These are phyloP conservation scores for Coemansia sp. DNA, from an alignment of 192 early-diverging fungal species.

Conservation along the genomic window DNA sequence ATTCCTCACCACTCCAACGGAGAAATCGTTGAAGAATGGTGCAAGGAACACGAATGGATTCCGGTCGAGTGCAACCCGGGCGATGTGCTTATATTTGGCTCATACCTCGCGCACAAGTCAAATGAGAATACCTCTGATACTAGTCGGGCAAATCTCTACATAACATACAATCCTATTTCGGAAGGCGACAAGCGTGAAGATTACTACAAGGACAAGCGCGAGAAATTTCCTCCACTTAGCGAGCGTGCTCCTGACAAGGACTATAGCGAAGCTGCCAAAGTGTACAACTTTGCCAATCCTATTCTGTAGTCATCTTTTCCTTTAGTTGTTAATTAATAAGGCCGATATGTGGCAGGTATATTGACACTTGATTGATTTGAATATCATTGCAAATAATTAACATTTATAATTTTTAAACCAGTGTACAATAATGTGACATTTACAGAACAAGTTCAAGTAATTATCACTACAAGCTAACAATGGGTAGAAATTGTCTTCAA, in stretches of 20 bases:
- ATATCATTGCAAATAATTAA: too few relatives aligned
- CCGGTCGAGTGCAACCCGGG: conserved; percentile 61
- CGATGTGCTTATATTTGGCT: conserved; percentile 62
- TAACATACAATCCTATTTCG: conserved; percentile 60
- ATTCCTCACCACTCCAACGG: conserved; percentile 54
- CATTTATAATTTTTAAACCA: too few relatives aligned
- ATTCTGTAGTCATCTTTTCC: conserved; percentile 35
- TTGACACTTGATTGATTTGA: too few relatives aligned
- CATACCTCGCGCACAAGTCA: conserved; percentile 62
- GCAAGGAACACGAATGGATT: conserved; percentile 52
- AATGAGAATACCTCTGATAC: conserved; percentile 53
- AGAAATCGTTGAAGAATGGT: conserved; percentile 56
- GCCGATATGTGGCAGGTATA: too few relatives aligned
- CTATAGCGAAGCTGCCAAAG: conserved; percentile 58
- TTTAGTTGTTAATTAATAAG: neutral
- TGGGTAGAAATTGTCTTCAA: too few relatives aligned
- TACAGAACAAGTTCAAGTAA: too few relatives aligned
- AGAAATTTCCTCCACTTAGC: conserved; percentile 58
- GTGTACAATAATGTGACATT: too few relatives aligned
- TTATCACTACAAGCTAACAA: too few relatives aligned
- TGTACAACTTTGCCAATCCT: conserved; percentile 62
- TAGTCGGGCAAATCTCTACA: conserved; percentile 59
- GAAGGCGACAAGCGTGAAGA: conserved; percentile 61
- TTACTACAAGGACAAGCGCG: conserved; percentile 62
- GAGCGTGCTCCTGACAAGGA: conserved; percentile 57